phyloP scores from a whole-genome alignment of 257 asterid genomes.

The Nemophila menziesii region DNA sequence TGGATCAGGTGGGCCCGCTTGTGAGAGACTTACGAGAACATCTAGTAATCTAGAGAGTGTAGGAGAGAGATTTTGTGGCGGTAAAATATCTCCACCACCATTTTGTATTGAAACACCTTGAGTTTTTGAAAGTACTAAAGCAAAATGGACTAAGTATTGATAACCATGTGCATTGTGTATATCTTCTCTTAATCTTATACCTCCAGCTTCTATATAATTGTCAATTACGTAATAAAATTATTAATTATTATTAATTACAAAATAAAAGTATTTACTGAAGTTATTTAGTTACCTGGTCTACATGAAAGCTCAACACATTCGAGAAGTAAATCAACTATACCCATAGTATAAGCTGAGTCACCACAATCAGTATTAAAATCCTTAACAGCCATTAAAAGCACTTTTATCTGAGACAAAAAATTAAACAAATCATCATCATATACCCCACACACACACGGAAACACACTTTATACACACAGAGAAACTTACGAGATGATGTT shows the following conservation, averaged over 20 bases:
- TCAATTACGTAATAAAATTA: neutral
- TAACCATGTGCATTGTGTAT: slow-evolving; percentile 98
- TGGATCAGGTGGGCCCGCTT: slow-evolving; percentile 56
- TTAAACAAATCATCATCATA: slow-evolving; percentile 6
- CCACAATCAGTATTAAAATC: slow-evolving; percentile 84
- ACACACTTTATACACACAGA: neutral
- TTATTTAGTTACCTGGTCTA: slow-evolving; percentile 63
- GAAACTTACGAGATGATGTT: slow-evolving; percentile 71
- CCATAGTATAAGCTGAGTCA: slow-evolving; percentile 93
- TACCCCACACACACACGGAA: neutral
- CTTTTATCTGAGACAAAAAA: slow-evolving; percentile 58
- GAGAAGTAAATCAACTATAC: slow-evolving; percentile 92
- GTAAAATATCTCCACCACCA: slow-evolving; percentile 28
- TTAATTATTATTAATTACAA: neutral
- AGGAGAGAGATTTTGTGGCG: slow-evolving; percentile 56
- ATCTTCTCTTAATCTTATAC: slow-evolving; percentile 80
- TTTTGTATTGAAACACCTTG: slow-evolving; percentile 40
- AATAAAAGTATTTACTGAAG: neutral
- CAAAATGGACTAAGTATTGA: slow-evolving; percentile 93
- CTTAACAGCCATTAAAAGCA: slow-evolving; percentile 82
- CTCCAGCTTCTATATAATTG: slow-evolving; percentile 79
- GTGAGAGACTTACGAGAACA: slow-evolving; percentile 72
- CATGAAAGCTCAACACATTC: slow-evolving; percentile 83
- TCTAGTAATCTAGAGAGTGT: slow-evolving; percentile 83
- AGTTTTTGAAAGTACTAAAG: slow-evolving; percentile 61